A percentile compares a stretch with the other conserved stretches of the same genome.
phyloP scores from a whole-genome alignment of 306 rosid genomes.

The Vigna hirtella region DNA sequence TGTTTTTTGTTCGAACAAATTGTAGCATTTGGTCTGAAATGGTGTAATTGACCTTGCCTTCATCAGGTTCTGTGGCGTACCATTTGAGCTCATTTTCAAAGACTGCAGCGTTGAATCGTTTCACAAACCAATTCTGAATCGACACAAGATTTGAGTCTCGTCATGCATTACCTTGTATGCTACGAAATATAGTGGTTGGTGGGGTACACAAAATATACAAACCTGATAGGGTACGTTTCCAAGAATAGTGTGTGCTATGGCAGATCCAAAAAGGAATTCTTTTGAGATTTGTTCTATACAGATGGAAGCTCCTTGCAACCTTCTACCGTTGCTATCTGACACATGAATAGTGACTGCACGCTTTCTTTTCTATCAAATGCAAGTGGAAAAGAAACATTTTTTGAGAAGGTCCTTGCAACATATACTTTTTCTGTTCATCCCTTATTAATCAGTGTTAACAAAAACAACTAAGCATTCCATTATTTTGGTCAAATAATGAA shows the following conservation, averaged over 20 bases:
- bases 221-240: slow-evolving; percentile 90
- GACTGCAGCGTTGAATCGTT: slow-evolving; percentile 84
- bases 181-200: not conserved
- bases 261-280: slow-evolving; percentile 93
- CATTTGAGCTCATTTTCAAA: slow-evolving; percentile 96
- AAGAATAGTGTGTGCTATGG: slow-evolving; percentile 79
- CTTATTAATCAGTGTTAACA: not conserved
- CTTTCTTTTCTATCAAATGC: slow-evolving; percentile 66
- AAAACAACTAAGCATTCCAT: not conserved
- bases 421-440: not conserved
- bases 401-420: not conserved
- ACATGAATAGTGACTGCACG: slow-evolving; percentile 82
- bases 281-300: slow-evolving; percentile 63
- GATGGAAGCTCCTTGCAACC: slow-evolving; percentile 65
- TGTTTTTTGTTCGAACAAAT: slow-evolving; percentile 69
- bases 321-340: slow-evolving; percentile 62
- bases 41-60: slow-evolving; percentile 68
- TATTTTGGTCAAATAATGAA: not conserved
- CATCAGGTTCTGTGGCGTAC: slow-evolving; percentile 91
- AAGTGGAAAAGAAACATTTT: not conserved
- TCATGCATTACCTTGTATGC: not conserved
- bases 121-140: slow-evolving; percentile 76
- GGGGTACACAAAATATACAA: slow-evolving; percentile 8
- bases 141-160: slow-evolving; percentile 5
- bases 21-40: slow-evolving; percentile 76